Evolutionary conservation across 305 asterid genomes (phyloP), one percentile per base, ranked within the genome.

Genomic region (Fraxinus sp.): DNA sequence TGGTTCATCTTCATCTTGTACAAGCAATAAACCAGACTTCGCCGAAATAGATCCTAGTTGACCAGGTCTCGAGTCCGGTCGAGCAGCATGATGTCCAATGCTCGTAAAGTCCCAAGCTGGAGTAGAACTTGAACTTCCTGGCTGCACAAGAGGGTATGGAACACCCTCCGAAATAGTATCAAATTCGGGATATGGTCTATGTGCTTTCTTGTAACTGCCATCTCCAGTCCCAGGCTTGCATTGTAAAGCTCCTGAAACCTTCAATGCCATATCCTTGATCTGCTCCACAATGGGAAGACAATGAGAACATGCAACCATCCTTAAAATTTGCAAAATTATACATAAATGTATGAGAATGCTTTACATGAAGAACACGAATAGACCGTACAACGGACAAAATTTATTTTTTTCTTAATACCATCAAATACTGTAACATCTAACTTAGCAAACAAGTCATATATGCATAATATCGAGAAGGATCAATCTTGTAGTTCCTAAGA

Each of bases 261-360:
- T 95, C 86, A 95, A 84, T 30, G 95, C 99, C 84, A 95, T 95
- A 83, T 93, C 99, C 91, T 93, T 95, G 66, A 95, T 92, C 99
- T 95, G 93, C 52, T 74, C 39, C 77, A 72, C 49, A 72, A 72
- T n/a, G 77, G 49, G 49, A 35, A 35, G 49, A n/a, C 22, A 33
- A 14, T 72, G 77, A 72, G 16, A 72, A 35, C 77, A 59, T 20
- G 70, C 70, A 57, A 59, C 70, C 14, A 59, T 59, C 30, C 13
- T 59, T 59, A 7, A 20, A 59, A 59, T 28, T 7, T 7, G 14
- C 30, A 1, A 59, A 59, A 59, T 59, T 20, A 59, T 59, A 59
- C 13, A 20, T 20, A 20, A 20, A 59, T 20, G 5, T 59, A 2
- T 59, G 70, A 59, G 30, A 30, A 59, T 20, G 30, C 8, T 59